Evolutionary conservation across 352 stramenopile species (phyloP), one percentile per base, ranked within the genome.

Genomic region (Pythium dissimile): DNA sequence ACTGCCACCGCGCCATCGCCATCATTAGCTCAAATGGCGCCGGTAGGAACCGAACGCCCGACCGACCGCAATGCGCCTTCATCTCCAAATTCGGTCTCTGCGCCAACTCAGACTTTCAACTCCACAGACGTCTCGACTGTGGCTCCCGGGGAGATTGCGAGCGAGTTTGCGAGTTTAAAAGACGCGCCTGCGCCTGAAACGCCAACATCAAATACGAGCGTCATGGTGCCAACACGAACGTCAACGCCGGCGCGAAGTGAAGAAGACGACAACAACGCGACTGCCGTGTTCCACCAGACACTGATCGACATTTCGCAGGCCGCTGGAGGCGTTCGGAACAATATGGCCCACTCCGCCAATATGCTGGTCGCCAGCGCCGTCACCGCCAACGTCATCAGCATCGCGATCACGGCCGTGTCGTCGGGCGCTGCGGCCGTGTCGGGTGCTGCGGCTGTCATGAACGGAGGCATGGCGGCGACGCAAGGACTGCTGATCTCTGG

Each of bases 361-460:
- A 55, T 84, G n/a, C 64, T 88, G 2, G 63, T 86, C 8, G 78
- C 54, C 16, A 84, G 71, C 9, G 78, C 73, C 2, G 75, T 86
- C 2, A 68, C 69, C 9, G 62, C 68, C 9, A 88, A 88, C 47
- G 47, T 83, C 27, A 69, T 85, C 5, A 81, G 59, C 50, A 67
- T 66, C 24, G 72, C 50, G 12, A 81, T 86, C 56, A 72, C 71
- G 1, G 64, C 75, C 23, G 63, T 71, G 32, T 75, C 73, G 16
- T 75, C 56, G 6, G 67, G 67, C 10, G 69, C 68, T 9, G 61
- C 68, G 6, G 61, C 53, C 2, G 64, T 80, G 18, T 67, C 61
- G 0, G 52, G 59, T 8, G 58, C 52, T 9, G 35, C 59, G 13
- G 59, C 73, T 9, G 61, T 53, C 11, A 30, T 45, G 24, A 38